Conservation (phyloP, 257 asterid species). For the Jacaranda mimosifolia region DNA sequence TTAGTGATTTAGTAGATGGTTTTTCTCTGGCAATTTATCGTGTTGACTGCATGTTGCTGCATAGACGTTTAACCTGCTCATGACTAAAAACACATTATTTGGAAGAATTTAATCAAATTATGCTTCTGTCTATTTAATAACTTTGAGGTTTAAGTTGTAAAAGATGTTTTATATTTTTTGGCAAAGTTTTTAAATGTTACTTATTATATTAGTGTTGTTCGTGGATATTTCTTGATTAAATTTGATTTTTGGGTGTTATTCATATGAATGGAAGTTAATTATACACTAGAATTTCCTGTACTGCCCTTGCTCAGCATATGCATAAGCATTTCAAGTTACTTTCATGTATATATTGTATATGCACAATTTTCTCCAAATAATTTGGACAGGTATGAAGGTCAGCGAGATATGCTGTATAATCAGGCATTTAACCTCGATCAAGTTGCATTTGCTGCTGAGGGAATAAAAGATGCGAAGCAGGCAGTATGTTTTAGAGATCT, state of each 20-base stretch:
- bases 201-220: neutral
- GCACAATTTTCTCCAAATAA: neutral
- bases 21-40: neutral
- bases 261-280: neutral
- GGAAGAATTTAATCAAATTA: neutral
- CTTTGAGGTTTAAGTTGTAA: neutral
- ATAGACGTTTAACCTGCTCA: neutral
- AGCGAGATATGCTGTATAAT: constrained; percentile 87
- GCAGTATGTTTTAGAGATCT: constrained; percentile 70
- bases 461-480: constrained; percentile 86
- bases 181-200: neutral
- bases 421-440: constrained; percentile 87
- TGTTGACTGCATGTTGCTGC: neutral
- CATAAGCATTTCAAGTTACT: constrained; percentile 12
- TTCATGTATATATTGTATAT: constrained; percentile 31
- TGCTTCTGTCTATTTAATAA: neutral
- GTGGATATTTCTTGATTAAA: neutral
- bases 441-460: constrained; percentile 90
- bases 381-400: constrained; percentile 82
- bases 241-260: neutral
- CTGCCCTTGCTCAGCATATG: neutral
- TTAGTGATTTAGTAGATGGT: neutral
- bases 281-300: neutral
- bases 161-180: neutral
- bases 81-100: neutral